Evolutionary conservation across 176 grass and related monocot species (phyloP).

Genomic region (Triticum urartu): DNA sequence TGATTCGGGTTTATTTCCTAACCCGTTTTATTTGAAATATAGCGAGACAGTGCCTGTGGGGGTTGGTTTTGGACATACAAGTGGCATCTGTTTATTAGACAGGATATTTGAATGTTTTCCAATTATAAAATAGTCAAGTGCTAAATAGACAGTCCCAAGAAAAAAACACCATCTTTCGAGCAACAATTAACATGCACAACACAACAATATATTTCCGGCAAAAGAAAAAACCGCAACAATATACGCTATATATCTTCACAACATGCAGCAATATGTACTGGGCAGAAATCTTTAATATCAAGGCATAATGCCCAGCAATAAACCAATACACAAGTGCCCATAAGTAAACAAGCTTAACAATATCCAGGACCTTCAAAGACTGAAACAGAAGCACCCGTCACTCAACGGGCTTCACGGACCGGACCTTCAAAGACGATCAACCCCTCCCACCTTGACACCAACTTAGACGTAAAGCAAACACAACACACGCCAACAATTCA

Average conservation of each 20-base stretch:
- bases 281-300: constrained; percentile 14
- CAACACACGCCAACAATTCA: constrained; percentile 24
- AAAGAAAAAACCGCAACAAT: too few relatives aligned
- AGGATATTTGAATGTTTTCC: too few relatives aligned
- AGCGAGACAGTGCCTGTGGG: too few relatives aligned
- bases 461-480: constrained; percentile 32
- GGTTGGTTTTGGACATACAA: too few relatives aligned
- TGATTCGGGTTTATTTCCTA: too few relatives aligned
- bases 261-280: background rate
- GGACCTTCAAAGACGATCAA: constrained; percentile 28
- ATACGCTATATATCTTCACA: background rate
- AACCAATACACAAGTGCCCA: constrained; percentile 20
- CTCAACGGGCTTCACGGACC: constrained; percentile 24
- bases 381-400: background rate
- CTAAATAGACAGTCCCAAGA: too few relatives aligned
- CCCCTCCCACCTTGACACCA: constrained; percentile 20
- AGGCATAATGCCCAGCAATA: constrained; percentile 20
- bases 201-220: too few relatives aligned
- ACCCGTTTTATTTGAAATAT: too few relatives aligned
- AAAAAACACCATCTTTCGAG: too few relatives aligned
- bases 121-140: too few relatives aligned
- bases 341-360: constrained; percentile 30
- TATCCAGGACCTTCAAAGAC: background rate
- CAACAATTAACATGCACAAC: too few relatives aligned
- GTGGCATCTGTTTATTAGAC: too few relatives aligned